Conservation (phyloP, 2,329 filamentous ascomycete genomes). For the Xylariaceae sp. region DNA sequence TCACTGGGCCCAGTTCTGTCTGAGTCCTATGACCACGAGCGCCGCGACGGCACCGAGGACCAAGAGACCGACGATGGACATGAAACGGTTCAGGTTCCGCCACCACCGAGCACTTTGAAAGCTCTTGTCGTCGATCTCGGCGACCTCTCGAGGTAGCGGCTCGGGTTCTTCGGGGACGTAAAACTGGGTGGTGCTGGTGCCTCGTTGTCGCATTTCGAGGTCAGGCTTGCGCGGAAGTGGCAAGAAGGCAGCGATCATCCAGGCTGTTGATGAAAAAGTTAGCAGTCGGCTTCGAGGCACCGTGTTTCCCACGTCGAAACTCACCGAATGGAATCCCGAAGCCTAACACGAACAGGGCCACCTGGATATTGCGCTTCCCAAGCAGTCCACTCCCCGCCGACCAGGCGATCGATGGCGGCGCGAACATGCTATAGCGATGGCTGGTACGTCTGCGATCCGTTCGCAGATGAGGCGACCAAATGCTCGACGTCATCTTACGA, state of each 20-base stretch:
- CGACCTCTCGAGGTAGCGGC: constrained; percentile 24
- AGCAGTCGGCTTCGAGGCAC: constrained; percentile 6
- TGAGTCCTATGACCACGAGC: constrained; percentile 44
- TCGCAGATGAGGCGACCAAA: constrained; percentile 69
- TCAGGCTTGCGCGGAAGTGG: constrained; percentile 57
- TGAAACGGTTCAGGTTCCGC: constrained; percentile 50
- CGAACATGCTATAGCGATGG: constrained; percentile 58
- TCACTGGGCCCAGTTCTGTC: constrained; percentile 37
- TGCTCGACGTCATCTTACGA: constrained; percentile 47
- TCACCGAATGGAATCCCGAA: constrained; percentile 69
- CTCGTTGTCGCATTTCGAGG: constrained; percentile 41
- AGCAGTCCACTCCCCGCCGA: constrained; percentile 52
- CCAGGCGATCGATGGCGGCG: constrained; percentile 63
- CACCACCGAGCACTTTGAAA: constrained; percentile 51
- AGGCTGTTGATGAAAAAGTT: constrained; percentile 41
- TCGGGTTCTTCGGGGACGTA: constrained; percentile 27
- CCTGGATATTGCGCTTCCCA: constrained; percentile 64
- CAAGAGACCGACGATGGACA: constrained; percentile 49
- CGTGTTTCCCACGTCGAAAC: no score
- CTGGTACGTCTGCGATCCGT: constrained; percentile 48
- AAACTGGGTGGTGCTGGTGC: constrained; percentile 32
- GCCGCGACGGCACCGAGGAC: constrained; percentile 45
- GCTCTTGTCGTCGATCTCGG: constrained; percentile 34
- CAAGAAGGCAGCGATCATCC: constrained; percentile 72
- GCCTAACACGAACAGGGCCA: constrained; percentile 66